Evolutionary conservation across 1,284 basidiomycete genomes (phyloP).

Genomic region (Laetiporus sulphureus): DNA sequence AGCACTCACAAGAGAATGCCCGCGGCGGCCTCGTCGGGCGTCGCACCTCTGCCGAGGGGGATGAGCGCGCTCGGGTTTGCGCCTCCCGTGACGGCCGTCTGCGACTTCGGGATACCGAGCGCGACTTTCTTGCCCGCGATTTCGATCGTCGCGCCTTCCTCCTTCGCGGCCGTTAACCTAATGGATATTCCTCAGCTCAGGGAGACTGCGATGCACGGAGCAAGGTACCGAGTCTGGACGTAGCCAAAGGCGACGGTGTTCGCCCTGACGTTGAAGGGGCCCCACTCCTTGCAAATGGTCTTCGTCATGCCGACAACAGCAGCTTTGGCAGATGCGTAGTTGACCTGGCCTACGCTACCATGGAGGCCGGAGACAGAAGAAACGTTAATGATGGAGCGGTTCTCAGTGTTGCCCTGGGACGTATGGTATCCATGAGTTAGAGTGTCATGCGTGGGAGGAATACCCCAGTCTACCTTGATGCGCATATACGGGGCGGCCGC

Average conservation of each 20-base stretch:
- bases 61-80: conserved; percentile 40
- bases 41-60: conserved; percentile 71
- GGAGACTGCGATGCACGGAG: not conserved
- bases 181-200: not conserved
- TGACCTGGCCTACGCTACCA: conserved; percentile 80
- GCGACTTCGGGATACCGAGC: conserved; percentile 66
- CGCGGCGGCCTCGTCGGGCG: conserved; percentile 72
- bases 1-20: conserved; percentile 62
- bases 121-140: conserved; percentile 81
- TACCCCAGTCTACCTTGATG: conserved; percentile 48
- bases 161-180: conserved; percentile 49
- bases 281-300: conserved; percentile 87
- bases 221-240: conserved; percentile 59
- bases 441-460: too few relatives aligned
- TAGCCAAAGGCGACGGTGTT: conserved; percentile 79
- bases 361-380: conserved; percentile 75
- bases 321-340: conserved; percentile 77
- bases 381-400: conserved; percentile 74
- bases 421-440: not conserved
- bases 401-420: conserved; percentile 39
- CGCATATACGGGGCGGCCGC: conserved; percentile 84
- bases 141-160: conserved; percentile 68
- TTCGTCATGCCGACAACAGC: conserved; percentile 77
- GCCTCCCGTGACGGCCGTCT: conserved; percentile 25
- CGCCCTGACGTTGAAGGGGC: conserved; percentile 72